A percentile compares a stretch with the other conserved stretches of the same genome.
Conservation (phyloP, 164 flowering plant genomes). For the Liquidambar formosana region DNA sequence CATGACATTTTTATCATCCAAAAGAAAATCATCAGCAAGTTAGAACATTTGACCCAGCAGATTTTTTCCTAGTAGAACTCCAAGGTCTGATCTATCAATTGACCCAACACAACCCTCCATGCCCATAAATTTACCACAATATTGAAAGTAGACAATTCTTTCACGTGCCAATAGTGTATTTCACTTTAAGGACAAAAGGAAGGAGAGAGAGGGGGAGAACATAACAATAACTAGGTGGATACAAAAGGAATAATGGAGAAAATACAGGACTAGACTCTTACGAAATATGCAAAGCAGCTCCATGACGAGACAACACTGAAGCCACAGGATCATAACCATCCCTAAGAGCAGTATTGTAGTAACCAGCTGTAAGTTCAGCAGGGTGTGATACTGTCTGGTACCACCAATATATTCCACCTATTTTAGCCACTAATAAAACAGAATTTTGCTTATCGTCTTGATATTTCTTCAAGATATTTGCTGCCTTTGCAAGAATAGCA, state of each 20-base stretch:
- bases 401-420: constrained; percentile 64
- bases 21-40: neutral
- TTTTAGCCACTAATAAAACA: constrained; percentile 50
- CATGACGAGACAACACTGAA: constrained; percentile 54
- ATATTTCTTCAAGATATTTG: constrained; percentile 42
- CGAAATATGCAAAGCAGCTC: constrained; percentile 60
- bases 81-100: neutral
- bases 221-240: neutral
- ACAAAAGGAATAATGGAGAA: neutral
- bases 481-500: constrained; percentile 52
- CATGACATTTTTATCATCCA: neutral
- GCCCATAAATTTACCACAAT: neutral
- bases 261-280: constrained; percentile 24
- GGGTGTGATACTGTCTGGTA: constrained; percentile 55
- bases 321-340: constrained; percentile 63
- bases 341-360: constrained; percentile 52
- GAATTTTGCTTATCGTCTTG: constrained; percentile 30
- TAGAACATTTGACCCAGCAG: neutral
- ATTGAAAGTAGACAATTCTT: neutral
- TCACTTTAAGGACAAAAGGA: neutral
- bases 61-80: neutral
- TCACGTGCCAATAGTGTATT: neutral
- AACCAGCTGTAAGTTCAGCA: constrained; percentile 66
- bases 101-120: neutral
- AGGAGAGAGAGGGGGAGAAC: neutral